Evolutionary conservation across 2,329 filamentous ascomycete species (phyloP), one percentile per base, ranked within the genome.

Genomic region (Sporothrix mexicana): DNA sequence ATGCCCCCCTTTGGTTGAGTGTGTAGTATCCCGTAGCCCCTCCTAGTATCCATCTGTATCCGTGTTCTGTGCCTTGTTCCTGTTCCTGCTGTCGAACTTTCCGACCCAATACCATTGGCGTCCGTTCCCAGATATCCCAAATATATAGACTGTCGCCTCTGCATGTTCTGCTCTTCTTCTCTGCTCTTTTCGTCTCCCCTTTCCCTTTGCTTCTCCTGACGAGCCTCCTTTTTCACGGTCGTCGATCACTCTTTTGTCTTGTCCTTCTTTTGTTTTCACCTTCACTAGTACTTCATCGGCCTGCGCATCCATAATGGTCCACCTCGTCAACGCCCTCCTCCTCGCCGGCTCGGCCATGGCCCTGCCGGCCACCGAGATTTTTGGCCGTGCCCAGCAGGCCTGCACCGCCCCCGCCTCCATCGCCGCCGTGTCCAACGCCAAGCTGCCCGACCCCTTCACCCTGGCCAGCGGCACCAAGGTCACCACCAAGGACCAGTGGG

Each of bases 371-470:
- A 76, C 74, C 69, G 79, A 81, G 66, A 79, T 84, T 74, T 81
- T 82, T 74, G 75, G 77, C 30, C 30, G 30, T 75, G 80, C 82
- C 66, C 81, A 82, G 74, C 76, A 75, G 25, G 78, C 79, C 71
- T 85, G 83, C 78, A 76, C 79, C n/a, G 74, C 80, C 45, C 67
- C 77, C 64, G 75, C 76, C 75, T 80, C 73, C 74, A 81, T 82
- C 75, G 78, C 83, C 10, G 76, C 81, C 25, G 80, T 83, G 73
- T 79, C 78, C 78, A 76, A 76, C 41, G 78, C 79, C 74, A 81
- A 82, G 78, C 81, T 85, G 20, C 82, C 83, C 3, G 84, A 87
- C 78, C 86, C 85, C 47, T 88, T 87, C 79, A 83, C 81, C 41
- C 82, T 81, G 66, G 76, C 81, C 9, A 80, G 80, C 72, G 85